phyloP scores from a whole-genome alignment of 495 filamentous ascomycete genomes.

The Hyaloscypha bicolor region DNA sequence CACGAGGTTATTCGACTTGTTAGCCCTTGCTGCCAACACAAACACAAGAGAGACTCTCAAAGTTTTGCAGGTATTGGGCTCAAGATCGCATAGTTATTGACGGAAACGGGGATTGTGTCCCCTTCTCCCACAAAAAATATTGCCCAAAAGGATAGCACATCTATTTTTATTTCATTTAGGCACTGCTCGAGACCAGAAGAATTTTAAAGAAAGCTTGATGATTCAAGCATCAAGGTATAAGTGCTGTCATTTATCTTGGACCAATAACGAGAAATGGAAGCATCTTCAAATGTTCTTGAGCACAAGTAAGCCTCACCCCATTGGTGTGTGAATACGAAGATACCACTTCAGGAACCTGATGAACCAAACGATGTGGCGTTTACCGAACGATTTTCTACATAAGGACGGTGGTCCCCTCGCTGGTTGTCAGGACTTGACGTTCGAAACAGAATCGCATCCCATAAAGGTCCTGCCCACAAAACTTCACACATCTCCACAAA shows the following conservation, averaged over 20 bases:
- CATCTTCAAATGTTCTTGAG: not conserved
- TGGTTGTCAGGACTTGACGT: not conserved
- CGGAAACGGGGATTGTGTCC: too few relatives aligned
- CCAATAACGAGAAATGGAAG: not conserved
- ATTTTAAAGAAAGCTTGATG: too few relatives aligned
- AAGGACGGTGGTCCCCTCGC: not conserved
- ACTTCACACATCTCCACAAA: not conserved
- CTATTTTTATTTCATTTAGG: too few relatives aligned
- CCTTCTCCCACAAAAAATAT: too few relatives aligned
- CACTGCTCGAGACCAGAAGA: too few relatives aligned
- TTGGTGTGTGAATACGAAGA: not conserved
- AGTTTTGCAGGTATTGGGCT: too few relatives aligned
- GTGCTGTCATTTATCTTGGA: not conserved
- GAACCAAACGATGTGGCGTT: not conserved
- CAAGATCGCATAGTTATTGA: too few relatives aligned
- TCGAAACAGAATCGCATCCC: not conserved
- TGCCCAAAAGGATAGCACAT: too few relatives aligned
- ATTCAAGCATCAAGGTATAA: too few relatives aligned
- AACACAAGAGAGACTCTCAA: too few relatives aligned
- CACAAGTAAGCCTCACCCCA: not conserved
- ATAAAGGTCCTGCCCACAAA: not conserved
- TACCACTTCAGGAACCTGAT: not conserved
- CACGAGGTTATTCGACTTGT: too few relatives aligned
- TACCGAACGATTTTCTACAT: not conserved
- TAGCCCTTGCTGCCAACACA: too few relatives aligned